Evolutionary conservation across 2,329 filamentous ascomycete genomes (phyloP).

Genomic region (Fusarium veterinarium): DNA sequence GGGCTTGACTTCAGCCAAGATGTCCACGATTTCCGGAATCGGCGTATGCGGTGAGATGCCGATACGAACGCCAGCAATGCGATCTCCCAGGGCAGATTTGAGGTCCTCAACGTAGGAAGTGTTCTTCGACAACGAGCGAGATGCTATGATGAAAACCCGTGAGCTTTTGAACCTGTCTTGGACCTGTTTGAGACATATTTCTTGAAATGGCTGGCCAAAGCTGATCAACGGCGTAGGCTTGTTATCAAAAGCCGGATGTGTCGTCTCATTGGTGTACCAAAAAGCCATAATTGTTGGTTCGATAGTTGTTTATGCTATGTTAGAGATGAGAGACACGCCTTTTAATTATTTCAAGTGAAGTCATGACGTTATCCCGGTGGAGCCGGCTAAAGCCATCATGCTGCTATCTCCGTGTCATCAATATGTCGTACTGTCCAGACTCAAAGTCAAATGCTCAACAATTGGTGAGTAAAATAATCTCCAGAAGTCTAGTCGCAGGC

Average conservation of each 20-base stretch:
- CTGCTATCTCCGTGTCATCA: not conserved
- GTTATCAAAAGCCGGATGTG: not conserved
- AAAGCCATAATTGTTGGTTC: not conserved
- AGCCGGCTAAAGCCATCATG: not conserved
- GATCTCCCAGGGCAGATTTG: not conserved
- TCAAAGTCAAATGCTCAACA: not conserved
- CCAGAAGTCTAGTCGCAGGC: no score
- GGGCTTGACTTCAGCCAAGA: not conserved
- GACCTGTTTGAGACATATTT: not conserved
- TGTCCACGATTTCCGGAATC: constrained; percentile 6
- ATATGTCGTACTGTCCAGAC: not conserved
- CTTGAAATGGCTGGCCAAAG: not conserved
- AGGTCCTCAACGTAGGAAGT: not conserved
- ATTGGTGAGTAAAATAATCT: not conserved
- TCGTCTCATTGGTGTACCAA: not conserved
- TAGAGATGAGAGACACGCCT: not conserved
- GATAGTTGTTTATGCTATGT: not conserved
- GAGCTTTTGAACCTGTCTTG: not conserved
- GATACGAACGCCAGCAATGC: not conserved
- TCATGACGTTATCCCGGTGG: not conserved
- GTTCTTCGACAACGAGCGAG: not conserved
- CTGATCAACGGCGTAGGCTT: not conserved
- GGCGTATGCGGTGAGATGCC: constrained; percentile 22
- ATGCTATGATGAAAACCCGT: constrained; percentile 3
- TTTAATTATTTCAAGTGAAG: not conserved